A percentile compares a stretch with the other conserved stretches of the same genome.
These are phyloP conservation scores for Vitis amurensis DNA, from an alignment of 164 flowering plant species.

Conservation along the genomic window DNA sequence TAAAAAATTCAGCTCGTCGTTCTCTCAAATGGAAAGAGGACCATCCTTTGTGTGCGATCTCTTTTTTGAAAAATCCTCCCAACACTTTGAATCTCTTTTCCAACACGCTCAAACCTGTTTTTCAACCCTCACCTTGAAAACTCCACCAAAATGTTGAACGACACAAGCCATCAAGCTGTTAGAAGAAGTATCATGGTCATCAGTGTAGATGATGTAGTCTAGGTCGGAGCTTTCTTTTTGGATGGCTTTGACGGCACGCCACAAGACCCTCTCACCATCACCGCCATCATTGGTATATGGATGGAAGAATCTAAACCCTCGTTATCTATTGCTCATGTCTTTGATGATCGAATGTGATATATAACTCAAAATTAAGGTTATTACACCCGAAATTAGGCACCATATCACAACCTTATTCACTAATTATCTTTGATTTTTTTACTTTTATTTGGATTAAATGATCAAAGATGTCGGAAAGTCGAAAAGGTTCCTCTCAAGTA, in stretches of 20 bases:
- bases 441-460: too few relatives aligned
- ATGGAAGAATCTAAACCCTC: slow-evolving; percentile 82
- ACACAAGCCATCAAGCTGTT: slow-evolving; percentile 60
- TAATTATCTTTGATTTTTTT: not conserved
- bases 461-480: not conserved
- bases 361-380: slow-evolving; percentile 11
- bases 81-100: too few relatives aligned
- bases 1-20: too few relatives aligned
- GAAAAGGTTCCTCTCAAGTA: not conserved
- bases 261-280: slow-evolving; percentile 94
- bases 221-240: slow-evolving; percentile 72
- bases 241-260: slow-evolving; percentile 93
- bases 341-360: slow-evolving; percentile 7
- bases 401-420: slow-evolving; percentile 12
- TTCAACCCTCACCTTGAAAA: too few relatives aligned
- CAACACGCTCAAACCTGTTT: too few relatives aligned
- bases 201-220: slow-evolving; percentile 68
- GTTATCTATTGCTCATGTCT: slow-evolving; percentile 35
- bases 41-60: too few relatives aligned
- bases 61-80: too few relatives aligned
- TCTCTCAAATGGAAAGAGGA: too few relatives aligned
- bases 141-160: slow-evolving; percentile 66
- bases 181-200: slow-evolving; percentile 81
- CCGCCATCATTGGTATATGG: slow-evolving; percentile 99
- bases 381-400: slow-evolving; percentile 6